These are phyloP conservation scores for Pichia sporocuriosa DNA, from an alignment of 805 yeast species.

Conservation along the genomic window DNA sequence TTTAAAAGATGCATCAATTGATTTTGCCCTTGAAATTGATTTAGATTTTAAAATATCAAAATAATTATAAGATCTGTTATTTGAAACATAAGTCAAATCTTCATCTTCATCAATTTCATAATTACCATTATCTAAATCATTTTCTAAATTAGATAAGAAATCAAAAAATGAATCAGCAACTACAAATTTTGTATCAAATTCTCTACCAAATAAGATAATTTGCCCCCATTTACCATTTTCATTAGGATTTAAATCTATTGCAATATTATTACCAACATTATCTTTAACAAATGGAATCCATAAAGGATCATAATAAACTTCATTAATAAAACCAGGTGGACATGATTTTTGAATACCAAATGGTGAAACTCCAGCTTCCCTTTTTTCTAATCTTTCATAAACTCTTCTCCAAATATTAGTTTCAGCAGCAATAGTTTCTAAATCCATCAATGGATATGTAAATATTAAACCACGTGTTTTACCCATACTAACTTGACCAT, in stretches of 20 bases:
- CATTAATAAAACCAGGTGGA: constrained; percentile 70
- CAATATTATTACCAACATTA: constrained; percentile 85
- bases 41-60: constrained; percentile 63
- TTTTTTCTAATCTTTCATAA: constrained; percentile 34
- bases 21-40: constrained; percentile 35
- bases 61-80: constrained; percentile 47
- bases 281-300: constrained; percentile 94
- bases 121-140: constrained; percentile 80
- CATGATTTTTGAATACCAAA: constrained; percentile 46
- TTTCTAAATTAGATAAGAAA: constrained; percentile 73
- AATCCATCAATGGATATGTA: constrained; percentile 71
- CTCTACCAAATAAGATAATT: constrained; percentile 88
- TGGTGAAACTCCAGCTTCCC: constrained; percentile 14
- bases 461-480: constrained; percentile 71
- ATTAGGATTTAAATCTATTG: constrained; percentile 81
- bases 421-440: constrained; percentile 76
- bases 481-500: constrained; percentile 83
- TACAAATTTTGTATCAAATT: constrained; percentile 82
- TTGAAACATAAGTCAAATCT: constrained; percentile 38
- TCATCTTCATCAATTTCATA: constrained; percentile 63
- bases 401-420: constrained; percentile 78
- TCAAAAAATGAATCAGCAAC: constrained; percentile 87
- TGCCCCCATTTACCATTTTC: constrained; percentile 80
- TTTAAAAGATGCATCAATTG: constrained; percentile 9
- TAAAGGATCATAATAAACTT: constrained; percentile 75